phyloP scores from a whole-genome alignment of 495 filamentous ascomycete genomes.

The Durotheca rogersii region DNA sequence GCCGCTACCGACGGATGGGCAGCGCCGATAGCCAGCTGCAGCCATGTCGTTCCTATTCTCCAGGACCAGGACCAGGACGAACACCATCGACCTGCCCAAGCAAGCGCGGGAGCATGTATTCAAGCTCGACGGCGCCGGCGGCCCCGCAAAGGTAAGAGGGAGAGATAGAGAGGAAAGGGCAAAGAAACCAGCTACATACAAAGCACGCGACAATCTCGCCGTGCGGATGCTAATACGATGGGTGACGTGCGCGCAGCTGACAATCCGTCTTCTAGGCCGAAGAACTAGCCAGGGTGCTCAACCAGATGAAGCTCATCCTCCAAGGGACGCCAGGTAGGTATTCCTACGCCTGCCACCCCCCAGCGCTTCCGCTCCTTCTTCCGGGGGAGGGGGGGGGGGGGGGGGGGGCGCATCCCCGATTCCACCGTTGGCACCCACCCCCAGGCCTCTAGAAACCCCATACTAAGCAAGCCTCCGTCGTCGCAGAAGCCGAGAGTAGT shows the following conservation, averaged over 20 bases:
- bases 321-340: conserved; percentile 77
- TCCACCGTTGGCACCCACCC: too few relatives aligned
- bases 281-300: conserved; percentile 72
- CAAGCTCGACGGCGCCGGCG: conserved; percentile 54
- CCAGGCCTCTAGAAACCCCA: too few relatives aligned
- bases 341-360: neutral
- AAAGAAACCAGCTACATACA: neutral
- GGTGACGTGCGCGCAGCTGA: too few relatives aligned
- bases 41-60: conserved; percentile 92
- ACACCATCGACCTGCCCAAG: conserved; percentile 50
- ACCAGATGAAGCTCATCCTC: conserved; percentile 79
- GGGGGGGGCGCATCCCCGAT: too few relatives aligned
- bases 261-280: conserved; percentile 55
- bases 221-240: too few relatives aligned
- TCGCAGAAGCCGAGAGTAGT: conserved; percentile 74
- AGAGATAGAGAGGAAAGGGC: neutral
- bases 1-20: too few relatives aligned
- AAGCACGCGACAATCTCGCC: too few relatives aligned
- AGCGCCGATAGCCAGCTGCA: conserved; percentile 12
- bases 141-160: conserved; percentile 51
- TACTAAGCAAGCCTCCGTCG: conserved; percentile 7
- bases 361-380: too few relatives aligned
- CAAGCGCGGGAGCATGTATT: conserved; percentile 56
- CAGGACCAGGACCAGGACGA: conserved; percentile 62
- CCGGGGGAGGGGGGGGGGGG: too few relatives aligned